Evolutionary conservation across 1,284 basidiomycete species (phyloP), one percentile per base, ranked within the genome.

Genomic region (Trichosporon sp.): DNA sequence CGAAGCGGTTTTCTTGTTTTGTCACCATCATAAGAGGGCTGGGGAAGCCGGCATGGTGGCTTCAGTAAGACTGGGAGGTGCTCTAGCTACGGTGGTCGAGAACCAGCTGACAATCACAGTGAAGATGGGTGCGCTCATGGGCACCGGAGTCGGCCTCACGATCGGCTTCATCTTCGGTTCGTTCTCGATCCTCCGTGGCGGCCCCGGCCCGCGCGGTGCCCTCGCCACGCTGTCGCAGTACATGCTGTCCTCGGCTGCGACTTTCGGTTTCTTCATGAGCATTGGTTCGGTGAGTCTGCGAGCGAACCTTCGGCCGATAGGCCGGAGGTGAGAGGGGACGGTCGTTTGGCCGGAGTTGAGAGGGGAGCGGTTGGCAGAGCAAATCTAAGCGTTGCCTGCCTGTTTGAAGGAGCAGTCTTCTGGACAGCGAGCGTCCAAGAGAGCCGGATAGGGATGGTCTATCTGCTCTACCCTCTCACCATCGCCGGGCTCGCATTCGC

Each of bases 51-150:
- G n/a, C n/a, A n/a, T n/a, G n/a, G n/a, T n/a, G n/a, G n/a, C n/a
- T n/a, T n/a, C n/a, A n/a, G n/a, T n/a, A n/a, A n/a, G n/a, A n/a
- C n/a, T n/a, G n/a, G n/a, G n/a, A n/a, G n/a, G n/a, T n/a, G n/a
- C n/a, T n/a, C n/a, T n/a, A n/a, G n/a, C n/a, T n/a, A n/a, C n/a
- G n/a, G n/a, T n/a, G n/a, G n/a, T 40, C 13, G 7, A 11, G 25
- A 5, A 46, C 16, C 2, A 46, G 36, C 32, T 16, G 14, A 44
- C 40, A 52, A 58, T 65, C 49, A 59, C 67, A 81, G 79, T 81
- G 75, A 93, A 91, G 82, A 95, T 95, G 92, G 92, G 92, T 73
- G 91, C 90, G 57, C 81, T 92, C 65, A 94, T 94, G 91, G 92
- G 92, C 68, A 75, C 78, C 76, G 91, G 91, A 70, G 93, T 95